Percentiles rank a stretch among this genome's conserved stretches.
phyloP scores from a whole-genome alignment of 305 asterid species.

The Plantago coronopus region DNA sequence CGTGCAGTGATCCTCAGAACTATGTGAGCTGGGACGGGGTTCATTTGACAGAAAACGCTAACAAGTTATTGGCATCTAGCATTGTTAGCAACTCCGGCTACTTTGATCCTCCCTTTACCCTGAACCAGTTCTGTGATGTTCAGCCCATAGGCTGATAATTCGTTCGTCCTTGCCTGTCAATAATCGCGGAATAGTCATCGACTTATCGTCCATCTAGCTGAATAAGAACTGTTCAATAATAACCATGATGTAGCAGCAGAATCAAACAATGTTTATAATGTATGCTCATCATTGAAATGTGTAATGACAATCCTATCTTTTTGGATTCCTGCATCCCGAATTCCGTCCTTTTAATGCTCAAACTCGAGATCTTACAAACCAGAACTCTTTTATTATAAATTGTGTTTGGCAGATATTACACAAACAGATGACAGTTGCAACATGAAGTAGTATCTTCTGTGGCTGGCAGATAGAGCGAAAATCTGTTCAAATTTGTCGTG shows the following conservation, averaged over 20 bases:
- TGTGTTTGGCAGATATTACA: no score
- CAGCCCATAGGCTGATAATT: constrained; percentile 37
- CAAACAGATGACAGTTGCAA: neutral
- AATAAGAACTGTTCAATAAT: neutral
- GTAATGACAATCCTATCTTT: neutral
- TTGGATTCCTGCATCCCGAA: no score
- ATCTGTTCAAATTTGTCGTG: neutral
- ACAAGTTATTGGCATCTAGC: constrained; percentile 33
- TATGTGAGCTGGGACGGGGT: constrained; percentile 62
- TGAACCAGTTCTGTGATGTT: constrained; percentile 38
- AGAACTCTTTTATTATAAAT: no score
- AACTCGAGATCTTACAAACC: neutral
- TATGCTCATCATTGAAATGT: constrained; percentile 8
- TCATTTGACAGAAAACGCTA: constrained; percentile 45
- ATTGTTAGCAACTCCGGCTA: constrained; percentile 32
- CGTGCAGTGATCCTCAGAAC: constrained; percentile 47
- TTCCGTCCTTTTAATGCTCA: neutral
- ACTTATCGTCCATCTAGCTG: neutral
- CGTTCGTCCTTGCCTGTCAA: neutral
- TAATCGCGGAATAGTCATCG: no score
- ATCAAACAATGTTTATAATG: neutral
- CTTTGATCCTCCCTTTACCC: constrained; percentile 36
- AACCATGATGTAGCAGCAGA: constrained; percentile 8
- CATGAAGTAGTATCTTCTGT: neutral
- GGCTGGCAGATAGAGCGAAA: neutral